Base-by-base conservation (phyloP, 202 grass and related monocot species). In the Schoenoplectus tabernaemontani region DNA sequence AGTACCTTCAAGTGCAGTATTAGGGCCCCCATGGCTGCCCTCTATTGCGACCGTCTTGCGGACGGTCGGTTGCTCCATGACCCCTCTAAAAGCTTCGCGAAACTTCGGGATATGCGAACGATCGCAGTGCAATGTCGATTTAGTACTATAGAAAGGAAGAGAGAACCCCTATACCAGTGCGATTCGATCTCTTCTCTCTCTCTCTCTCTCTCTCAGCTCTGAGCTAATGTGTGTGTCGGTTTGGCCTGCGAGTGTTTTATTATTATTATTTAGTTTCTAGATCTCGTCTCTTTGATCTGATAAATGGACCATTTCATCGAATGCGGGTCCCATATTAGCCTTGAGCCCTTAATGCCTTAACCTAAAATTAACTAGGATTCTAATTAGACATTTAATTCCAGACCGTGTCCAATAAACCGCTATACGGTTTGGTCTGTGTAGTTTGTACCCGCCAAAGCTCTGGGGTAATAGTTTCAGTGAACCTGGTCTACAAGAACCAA, bases 1-100 rank as follows among this genome's bases (percentile, higher is more conserved):
- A 43, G 78, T 82, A 98, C 95, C 95, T 98, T 98, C 88, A 12
- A 98, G 78, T 3, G 83, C 89, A 53, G 89, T 85, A 77, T 64
- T 77, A 16, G 84, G 43, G 23, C 80, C 83, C 8, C 42, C 79
- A 39, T 53, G 80, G 46, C 83, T 47, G 72, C 80, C 87, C 12
- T 44, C 91, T 6, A 48, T 43, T 10, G 9, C 65, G 81, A 11
- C 62, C 79, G 19, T 43, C 79, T 3, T 78, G 23, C 46, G 64
- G 23, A 78, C 30, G 41, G 44, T 12, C 64, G 76, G 64, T 70
- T 34, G 56, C 69, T 80, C 86, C 81, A 64, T 57, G 81, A 80
- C 81, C 87, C 86, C 86, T 88, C 83, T 11, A 48, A 68, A 84
- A 65, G 64, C 77, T 57, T 71, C 67, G 19, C 39, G 28, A 50